Evolutionary conservation across 768 basidiomycete species (phyloP), one percentile per base, ranked within the genome.

Genomic region (Trametes maxima): DNA sequence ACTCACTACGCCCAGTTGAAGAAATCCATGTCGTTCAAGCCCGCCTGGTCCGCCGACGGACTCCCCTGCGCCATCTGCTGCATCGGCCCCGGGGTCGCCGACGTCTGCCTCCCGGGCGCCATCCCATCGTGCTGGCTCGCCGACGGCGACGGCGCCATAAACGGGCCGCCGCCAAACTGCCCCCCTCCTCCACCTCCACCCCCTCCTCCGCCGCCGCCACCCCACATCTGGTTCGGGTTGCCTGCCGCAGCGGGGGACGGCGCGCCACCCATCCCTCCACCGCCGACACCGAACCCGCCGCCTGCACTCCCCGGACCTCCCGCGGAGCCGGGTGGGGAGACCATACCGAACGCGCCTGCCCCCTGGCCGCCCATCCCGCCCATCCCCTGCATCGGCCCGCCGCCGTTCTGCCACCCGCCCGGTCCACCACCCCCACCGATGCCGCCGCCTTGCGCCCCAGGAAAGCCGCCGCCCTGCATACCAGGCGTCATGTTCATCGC

Each of bases 11-110:
- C 44, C 82, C 86, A 87, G 69, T 82, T 84, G 71, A 85, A 74
- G 40, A 85, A 73, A 63, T 85, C 85, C 66, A 83, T 82, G 57
- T 86, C 86, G 67, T 70, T 77, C 54, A 74, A 55, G 39, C 78
- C 75, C 56, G 74, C 71, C 68, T 75, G 76, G 67, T 83, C 83
- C 67, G 69, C 70, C 57, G 75, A 72, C 59, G 78, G 75, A 56
- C 70, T 74, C 63, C 77, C 77, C 64, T 74, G 72, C 63, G 59
- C 58, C 64, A 77, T 74, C 60, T 76, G 77, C 63, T 80, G 80
- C 14, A 71, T 77, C 62, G 65, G 66, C 48, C 50, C 67, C 10
- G 84, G 79, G 45, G 85, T 86, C 47, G 73, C 76, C 36, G 81
- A 78, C 80, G 85, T 77, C 65, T 82, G 79, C 58, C 83, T 79